Evolutionary conservation across 495 filamentous ascomycete genomes (phyloP).

Genomic region (Cenococcum geophilum): DNA sequence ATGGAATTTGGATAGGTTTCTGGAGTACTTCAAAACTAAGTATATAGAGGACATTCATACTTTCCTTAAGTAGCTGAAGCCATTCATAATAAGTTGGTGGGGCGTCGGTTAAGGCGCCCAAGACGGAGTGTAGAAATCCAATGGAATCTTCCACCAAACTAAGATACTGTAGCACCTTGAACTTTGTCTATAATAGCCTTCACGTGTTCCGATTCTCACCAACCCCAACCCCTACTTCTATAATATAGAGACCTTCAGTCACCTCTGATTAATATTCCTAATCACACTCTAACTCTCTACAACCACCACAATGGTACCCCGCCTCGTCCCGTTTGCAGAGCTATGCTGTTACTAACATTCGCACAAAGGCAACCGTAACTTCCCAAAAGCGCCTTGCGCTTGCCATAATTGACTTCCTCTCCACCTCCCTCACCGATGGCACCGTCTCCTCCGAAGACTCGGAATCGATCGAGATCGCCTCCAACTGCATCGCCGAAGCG

Average conservation of each 20-base stretch:
- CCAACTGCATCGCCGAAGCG: slow-evolving; percentile 85
- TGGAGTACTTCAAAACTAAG: too few relatives aligned
- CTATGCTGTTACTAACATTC: background rate
- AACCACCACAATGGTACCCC: background rate
- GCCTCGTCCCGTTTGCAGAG: background rate
- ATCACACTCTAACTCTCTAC: background rate
- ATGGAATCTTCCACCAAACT: background rate
- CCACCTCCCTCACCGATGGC: slow-evolving; percentile 77
- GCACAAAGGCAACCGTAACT: slow-evolving; percentile 17
- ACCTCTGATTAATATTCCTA: too few relatives aligned
- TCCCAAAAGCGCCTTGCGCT: slow-evolving; percentile 95
- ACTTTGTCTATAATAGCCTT: background rate
- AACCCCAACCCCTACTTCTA: too few relatives aligned
- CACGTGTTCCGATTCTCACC: too few relatives aligned
- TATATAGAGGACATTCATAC: too few relatives aligned
- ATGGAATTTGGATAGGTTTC: too few relatives aligned
- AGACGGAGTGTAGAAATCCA: background rate
- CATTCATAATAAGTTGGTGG: too few relatives aligned
- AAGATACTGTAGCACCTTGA: background rate
- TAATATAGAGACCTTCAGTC: too few relatives aligned
- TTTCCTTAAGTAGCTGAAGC: too few relatives aligned
- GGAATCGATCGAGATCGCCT: slow-evolving; percentile 86
- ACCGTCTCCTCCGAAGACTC: slow-evolving; percentile 78
- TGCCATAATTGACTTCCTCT: slow-evolving; percentile 92
- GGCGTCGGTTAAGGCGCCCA: background rate